Evolutionary conservation across 1,284 basidiomycete genomes (phyloP), one percentile per base, ranked within the genome.

Genomic region (Rhodotorula mucilaginosa): DNA sequence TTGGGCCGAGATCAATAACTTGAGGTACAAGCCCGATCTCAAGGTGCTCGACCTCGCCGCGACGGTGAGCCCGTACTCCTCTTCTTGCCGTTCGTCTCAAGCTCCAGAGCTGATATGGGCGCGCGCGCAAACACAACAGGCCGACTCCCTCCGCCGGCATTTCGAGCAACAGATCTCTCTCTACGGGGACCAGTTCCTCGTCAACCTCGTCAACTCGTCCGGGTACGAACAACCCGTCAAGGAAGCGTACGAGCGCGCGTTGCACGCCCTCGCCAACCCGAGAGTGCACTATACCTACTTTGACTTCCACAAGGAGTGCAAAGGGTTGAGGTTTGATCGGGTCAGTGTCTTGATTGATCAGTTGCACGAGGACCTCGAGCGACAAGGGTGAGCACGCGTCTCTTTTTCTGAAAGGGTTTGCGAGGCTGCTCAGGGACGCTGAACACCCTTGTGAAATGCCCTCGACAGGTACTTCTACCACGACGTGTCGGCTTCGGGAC

Each of bases 241-340:
- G 84, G 95, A 98, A 71, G 94, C 92, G 0, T 98, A 91, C 80
- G 97, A 99, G 81, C 86, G 87, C 47, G 86, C 88, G 67, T 82
- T 97, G 52, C 82, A 80, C n/a, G 77, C 80, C 15, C 74, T 79
- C 34, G 76, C 74, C 18, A 78, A 80, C 31, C 72, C 78, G 47
- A 80, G 82, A 68, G 88, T 93, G 64, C 88, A 88, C 79, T 99
- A 99, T 80, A 86, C 91, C 73, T 97, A 98, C 84, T 99, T 97
- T 80, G 97, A 99, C 81, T 99, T 99, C 84, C 96, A 98, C 82
- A 89, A 88, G 77, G 94, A 98, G 82, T 98, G 96, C 85, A 92
- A 89, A 80, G 87, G 91, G 54, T 92, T 99, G 90, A 89, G 92
- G 69, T 99, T 94, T 87, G 93, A 99, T 80, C 87, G 93, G 62